Conservation (phyloP, 2,329 filamentous ascomycete species). For the Colletotrichum sidae region DNA sequence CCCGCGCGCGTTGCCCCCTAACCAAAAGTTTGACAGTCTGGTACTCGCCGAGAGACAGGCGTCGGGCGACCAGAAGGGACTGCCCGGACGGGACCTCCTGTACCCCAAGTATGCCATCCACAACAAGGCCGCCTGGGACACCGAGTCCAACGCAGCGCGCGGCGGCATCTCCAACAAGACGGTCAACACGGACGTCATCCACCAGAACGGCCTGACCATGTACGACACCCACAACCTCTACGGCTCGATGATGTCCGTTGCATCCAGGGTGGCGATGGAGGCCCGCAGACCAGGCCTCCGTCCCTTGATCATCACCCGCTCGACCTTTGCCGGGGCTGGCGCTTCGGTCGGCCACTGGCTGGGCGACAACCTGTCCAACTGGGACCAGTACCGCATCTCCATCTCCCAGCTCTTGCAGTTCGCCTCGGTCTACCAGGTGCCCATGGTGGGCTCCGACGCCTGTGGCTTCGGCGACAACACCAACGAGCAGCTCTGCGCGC, state of each 20-base stretch:
- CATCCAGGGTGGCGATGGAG: constrained; percentile 75
- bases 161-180: constrained; percentile 68
- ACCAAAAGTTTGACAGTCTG: constrained; percentile 30
- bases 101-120: constrained; percentile 74
- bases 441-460: constrained; percentile 78
- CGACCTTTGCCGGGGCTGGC: constrained; percentile 80
- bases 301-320: constrained; percentile 80
- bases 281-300: constrained; percentile 71
- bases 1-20: constrained; percentile 2
- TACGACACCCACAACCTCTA: constrained; percentile 85
- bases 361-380: constrained; percentile 67
- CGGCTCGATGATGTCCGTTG: constrained; percentile 77
- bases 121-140: constrained; percentile 65
- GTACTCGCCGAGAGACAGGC: constrained; percentile 39
- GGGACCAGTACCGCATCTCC: constrained; percentile 63
- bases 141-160: constrained; percentile 43
- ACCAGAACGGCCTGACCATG: constrained; percentile 74
- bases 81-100: constrained; percentile 72
- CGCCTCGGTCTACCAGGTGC: constrained; percentile 73
- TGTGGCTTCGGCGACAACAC: constrained; percentile 80
- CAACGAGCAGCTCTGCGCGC: constrained; percentile 72
- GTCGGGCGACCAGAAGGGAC: constrained; percentile 61
- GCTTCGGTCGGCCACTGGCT: constrained; percentile 71
- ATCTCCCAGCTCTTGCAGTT: constrained; percentile 37
- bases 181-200: constrained; percentile 74